Evolutionary conservation across 1,284 basidiomycete genomes (phyloP).

Genomic region (Leccinum pachyderme): DNA sequence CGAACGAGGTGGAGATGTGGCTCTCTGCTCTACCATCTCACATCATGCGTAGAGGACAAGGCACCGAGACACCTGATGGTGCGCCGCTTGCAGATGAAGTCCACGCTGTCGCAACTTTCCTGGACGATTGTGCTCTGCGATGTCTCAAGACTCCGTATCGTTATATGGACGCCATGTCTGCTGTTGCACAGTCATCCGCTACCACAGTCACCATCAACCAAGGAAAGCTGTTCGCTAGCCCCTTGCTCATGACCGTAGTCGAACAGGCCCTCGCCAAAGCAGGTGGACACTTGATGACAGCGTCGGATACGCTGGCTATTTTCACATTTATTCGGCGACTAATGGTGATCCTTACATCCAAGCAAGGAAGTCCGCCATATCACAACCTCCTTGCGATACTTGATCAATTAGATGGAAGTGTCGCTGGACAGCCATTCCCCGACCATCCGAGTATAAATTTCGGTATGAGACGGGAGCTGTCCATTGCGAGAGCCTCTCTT

Average conservation of each 20-base stretch:
- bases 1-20: slow-evolving; percentile 76
- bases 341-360: slow-evolving; percentile 53
- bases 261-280: slow-evolving; percentile 75
- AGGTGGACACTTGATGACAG: slow-evolving; percentile 47
- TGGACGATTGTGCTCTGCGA: slow-evolving; percentile 87
- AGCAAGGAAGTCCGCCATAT: slow-evolving; percentile 42
- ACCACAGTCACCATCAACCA: neutral
- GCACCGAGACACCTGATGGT: slow-evolving; percentile 48
- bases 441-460: slow-evolving; percentile 39
- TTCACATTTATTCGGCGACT: slow-evolving; percentile 63
- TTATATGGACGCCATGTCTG: slow-evolving; percentile 71
- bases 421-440: slow-evolving; percentile 29
- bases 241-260: slow-evolving; percentile 71
- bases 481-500: slow-evolving; percentile 38
- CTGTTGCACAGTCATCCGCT: slow-evolving; percentile 14
- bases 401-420: slow-evolving; percentile 37
- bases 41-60: slow-evolving; percentile 34
- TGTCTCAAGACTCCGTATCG: slow-evolving; percentile 83
- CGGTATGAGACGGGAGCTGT: slow-evolving; percentile 48
- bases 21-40: slow-evolving; percentile 54
- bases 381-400: slow-evolving; percentile 36
- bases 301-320: slow-evolving; percentile 62
- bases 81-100: slow-evolving; percentile 57
- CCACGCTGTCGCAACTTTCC: slow-evolving; percentile 63
- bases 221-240: slow-evolving; percentile 48